These are phyloP conservation scores for Micractinium conductrix DNA, from an alignment of 139 green algal species.

Conservation along the genomic window DNA sequence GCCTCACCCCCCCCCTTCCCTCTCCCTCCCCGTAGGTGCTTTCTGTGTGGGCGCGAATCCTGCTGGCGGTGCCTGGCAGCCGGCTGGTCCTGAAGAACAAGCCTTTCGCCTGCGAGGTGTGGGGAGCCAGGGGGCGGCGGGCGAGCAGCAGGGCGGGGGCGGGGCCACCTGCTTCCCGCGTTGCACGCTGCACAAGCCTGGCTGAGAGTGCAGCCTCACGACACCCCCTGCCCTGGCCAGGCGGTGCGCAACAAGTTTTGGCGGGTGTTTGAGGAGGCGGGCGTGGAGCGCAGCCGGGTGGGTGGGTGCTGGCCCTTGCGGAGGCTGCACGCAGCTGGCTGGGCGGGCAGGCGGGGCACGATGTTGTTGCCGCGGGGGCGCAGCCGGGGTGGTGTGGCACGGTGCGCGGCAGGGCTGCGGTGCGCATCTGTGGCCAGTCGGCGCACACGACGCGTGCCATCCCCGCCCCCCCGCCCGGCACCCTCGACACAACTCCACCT, in stretches of 20 bases:
- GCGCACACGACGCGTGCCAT: background rate
- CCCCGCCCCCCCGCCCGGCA: background rate
- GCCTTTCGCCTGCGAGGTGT: constrained; percentile 89
- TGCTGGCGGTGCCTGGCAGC: constrained; percentile 72
- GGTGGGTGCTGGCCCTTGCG: too few relatives aligned
- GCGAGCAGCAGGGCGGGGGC: too few relatives aligned
- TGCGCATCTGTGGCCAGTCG: background rate
- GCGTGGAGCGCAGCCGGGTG: constrained; percentile 40
- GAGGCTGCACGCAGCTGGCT: too few relatives aligned
- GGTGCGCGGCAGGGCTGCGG: too few relatives aligned
- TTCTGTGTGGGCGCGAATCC: constrained; percentile 80
- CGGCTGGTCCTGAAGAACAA: constrained; percentile 98
- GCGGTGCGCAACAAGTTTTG: constrained; percentile 59
- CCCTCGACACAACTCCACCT: background rate
- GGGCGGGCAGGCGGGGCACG: too few relatives aligned
- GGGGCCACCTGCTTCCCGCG: too few relatives aligned
- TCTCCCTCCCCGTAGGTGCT: constrained; percentile 64
- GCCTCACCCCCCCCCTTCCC: background rate
- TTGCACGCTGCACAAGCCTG: too few relatives aligned
- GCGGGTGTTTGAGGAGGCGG: constrained; percentile 37
- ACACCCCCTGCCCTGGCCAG: background rate
- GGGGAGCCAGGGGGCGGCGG: too few relatives aligned
- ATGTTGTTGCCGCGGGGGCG: too few relatives aligned
- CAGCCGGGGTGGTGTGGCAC: too few relatives aligned
- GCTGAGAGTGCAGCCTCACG: background rate